A percentile compares a stretch with the other conserved stretches of the same genome.
phyloP scores from a whole-genome alignment of 257 asterid species.

The Solanum corneliomulleri region DNA sequence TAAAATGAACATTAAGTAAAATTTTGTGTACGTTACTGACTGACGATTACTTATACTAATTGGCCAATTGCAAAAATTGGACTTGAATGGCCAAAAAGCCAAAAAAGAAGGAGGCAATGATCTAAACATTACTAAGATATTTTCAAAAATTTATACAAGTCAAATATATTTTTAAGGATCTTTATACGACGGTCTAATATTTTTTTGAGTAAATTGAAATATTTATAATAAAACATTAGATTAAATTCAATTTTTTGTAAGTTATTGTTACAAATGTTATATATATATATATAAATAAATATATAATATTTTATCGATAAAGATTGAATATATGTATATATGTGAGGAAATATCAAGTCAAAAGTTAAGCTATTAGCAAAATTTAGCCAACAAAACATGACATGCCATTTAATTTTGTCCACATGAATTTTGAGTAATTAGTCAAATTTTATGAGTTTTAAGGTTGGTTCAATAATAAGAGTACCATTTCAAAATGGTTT shows the following conservation, averaged over 20 bases:
- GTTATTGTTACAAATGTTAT: neutral
- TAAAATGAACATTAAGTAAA: neutral
- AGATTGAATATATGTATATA: neutral
- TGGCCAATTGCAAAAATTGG: neutral
- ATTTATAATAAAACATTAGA: too few species aligned
- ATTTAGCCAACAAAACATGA: neutral
- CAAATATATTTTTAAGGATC: neutral
- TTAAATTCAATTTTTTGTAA: too few species aligned
- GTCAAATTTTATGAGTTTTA: too few species aligned
- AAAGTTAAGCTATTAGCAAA: neutral
- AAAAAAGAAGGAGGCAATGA: neutral
- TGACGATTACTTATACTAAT: neutral
- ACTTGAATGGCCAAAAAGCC: neutral
- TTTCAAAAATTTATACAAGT: neutral
- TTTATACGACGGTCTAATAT: too few species aligned
- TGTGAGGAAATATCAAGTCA: neutral
- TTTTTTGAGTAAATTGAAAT: too few species aligned
- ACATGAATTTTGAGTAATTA: too few species aligned
- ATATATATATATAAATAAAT: too few species aligned
- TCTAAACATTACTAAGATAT: neutral
- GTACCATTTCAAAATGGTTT: too few species aligned
- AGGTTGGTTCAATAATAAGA: too few species aligned
- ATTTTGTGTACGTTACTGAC: neutral
- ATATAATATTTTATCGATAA: too few species aligned
- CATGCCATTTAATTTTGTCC: too few species aligned